Evolutionary conservation across 192 early-diverging fungal species (phyloP), one percentile per base, ranked within the genome.

Genomic region (Coemansia interrupta): DNA sequence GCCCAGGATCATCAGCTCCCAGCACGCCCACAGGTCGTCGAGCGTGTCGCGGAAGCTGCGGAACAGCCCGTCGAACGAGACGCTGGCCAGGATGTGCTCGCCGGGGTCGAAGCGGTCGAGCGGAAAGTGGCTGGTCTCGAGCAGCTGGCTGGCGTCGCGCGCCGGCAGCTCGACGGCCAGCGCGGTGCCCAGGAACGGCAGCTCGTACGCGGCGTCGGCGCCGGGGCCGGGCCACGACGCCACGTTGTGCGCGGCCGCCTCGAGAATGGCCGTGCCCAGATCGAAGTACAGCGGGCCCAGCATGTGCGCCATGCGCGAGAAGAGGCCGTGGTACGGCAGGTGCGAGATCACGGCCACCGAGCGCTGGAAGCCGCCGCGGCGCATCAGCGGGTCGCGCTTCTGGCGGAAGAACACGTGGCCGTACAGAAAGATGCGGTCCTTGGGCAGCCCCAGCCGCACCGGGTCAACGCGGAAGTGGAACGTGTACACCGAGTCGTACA

Each of bases 351-450:
- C 63, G 4, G 92, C 95, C 15, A 96, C 68, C 0, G 92, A 90
- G 66, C 95, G 95, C 79, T 95, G 95, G 65, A 96, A 93, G 51
- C 87, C 96, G 17, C 95, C 95, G 40, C 95, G 86, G 12, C 88
- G 78, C 62, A 96, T 90, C 23, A 83, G 72, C 12, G 85, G 75
- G 69, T 98, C 94, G 68, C 86, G 84, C 69, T 92, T 87, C 68
- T 98, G 94, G 22, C 94, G 81, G 63, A 98, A 98, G 63, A 94
- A 95, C 11, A 93, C 94, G 80, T 96, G 93, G 26, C 91, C 93
- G 72, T 98, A 66, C 40, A 78, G 62, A 18, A 78, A 78, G 19
- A 78, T 51, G 28, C 39, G 57, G 51, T 72, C 74, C 57, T 69
- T 75, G 45, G 73, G 56, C 58, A 73, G 60, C 20, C 72, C 60